These are phyloP conservation scores for Fusarium subtropicale DNA, from an alignment of 2,329 filamentous ascomycete species.

Conservation along the genomic window DNA sequence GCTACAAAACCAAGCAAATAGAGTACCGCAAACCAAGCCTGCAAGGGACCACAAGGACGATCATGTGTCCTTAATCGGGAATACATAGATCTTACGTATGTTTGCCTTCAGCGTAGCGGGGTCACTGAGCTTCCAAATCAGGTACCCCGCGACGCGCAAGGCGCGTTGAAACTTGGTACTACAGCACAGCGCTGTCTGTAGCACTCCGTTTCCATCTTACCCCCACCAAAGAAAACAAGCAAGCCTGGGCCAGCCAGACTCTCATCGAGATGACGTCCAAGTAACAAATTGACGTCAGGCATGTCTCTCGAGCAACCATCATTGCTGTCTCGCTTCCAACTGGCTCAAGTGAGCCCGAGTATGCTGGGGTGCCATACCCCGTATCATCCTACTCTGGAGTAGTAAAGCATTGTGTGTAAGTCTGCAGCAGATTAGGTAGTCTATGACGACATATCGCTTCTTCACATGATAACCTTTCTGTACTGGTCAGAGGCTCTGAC, in stretches of 20 bases:
- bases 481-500: slow-evolving; percentile 2
- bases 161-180: slow-evolving; percentile 17
- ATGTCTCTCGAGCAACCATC: slow-evolving; percentile 28
- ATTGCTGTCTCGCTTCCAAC: slow-evolving; percentile 15
- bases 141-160: slow-evolving; percentile 32
- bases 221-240: slow-evolving; percentile 27
- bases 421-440: slow-evolving; percentile 12
- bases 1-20: not conserved
- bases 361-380: slow-evolving; percentile 8
- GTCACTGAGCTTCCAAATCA: slow-evolving; percentile 2
- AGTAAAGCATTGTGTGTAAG: slow-evolving; percentile 12
- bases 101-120: not conserved
- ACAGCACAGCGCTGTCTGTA: not conserved
- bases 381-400: not conserved
- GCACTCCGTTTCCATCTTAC: not conserved
- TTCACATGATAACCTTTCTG: slow-evolving; percentile 38
- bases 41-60: slow-evolving; percentile 19
- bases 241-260: not conserved
- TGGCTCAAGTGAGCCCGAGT: slow-evolving; percentile 2
- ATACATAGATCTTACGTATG: not conserved
- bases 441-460: slow-evolving; percentile 38
- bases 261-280: slow-evolving; percentile 32
- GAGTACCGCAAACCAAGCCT: not conserved
- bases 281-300: slow-evolving; percentile 39
- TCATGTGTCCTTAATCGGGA: not conserved